Evolutionary conservation across 1,284 basidiomycete species (phyloP), one percentile per base, ranked within the genome.

Genomic region (Xerocomus nothofagi): DNA sequence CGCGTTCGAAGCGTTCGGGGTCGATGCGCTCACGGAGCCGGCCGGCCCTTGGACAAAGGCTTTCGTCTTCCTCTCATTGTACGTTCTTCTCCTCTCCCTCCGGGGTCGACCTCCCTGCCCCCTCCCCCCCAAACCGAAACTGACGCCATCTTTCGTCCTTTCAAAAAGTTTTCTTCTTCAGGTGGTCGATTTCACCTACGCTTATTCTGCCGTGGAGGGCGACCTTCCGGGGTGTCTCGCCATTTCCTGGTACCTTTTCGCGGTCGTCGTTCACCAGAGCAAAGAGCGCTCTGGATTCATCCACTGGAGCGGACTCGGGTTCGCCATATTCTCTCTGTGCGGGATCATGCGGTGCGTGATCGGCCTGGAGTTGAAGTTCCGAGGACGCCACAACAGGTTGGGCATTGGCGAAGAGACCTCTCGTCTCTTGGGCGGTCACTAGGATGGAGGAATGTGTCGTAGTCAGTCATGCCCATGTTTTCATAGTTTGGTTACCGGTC

Each of bases 121-220:
- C 4, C 8, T 9, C 10, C 24, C 8, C 18, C 14, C 29, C 42
- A 34, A 52, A 18, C 12, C 20, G 27, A 20, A 9, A 17, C 21
- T 42, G 31, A 42, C 42, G 23, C 24, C 36, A 1, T 33, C 39
- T 38, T 15, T 26, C 42, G 0, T 15, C 17, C 7, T 11, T 8
- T 42, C n/a, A n/a, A n/a, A n/a, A n/a, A 87, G 84, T 37, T 80
- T 96, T 72, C 90, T 96, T 82, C 84, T 98, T 55, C 92, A 96
- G 71, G 82, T 83, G 10, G 94, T 91, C 17, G 87, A 91, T 3
- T 91, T 90, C 4, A 88, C 88, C 2, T 97, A 98, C 69, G 91
- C 92, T 43, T 93, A 93, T 73, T 91, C 91, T 29, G 85, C 86
- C 14, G 76, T 83, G 4, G 93, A 97, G 66, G 94, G 94, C 49